Evolutionary conservation across 2,329 filamentous ascomycete genomes (phyloP).

Genomic region (Curvularia hawaiiensis): DNA sequence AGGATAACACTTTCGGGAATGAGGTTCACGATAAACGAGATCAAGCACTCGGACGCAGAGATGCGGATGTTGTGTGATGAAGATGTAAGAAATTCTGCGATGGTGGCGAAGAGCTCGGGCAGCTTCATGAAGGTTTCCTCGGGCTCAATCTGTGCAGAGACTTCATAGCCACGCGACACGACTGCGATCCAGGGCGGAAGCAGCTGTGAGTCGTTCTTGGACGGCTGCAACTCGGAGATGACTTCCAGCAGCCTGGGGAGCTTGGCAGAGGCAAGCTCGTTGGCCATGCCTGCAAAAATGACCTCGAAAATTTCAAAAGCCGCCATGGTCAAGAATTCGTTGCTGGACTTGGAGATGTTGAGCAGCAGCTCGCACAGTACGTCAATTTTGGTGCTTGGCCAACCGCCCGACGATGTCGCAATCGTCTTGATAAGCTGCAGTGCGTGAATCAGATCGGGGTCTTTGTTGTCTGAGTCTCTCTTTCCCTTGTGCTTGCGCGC

Average conservation of each 20-base stretch:
- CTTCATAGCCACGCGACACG: conserved; percentile 90
- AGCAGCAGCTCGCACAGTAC: conserved; percentile 86
- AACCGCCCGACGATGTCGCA: conserved; percentile 84
- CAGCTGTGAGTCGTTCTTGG: conserved; percentile 90
- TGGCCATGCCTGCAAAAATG: conserved; percentile 89
- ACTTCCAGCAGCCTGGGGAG: conserved; percentile 87
- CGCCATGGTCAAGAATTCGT: conserved; percentile 95
- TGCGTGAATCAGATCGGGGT: conserved; percentile 87
- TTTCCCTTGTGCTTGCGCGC: conserved; percentile 65
- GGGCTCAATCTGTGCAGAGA: conserved; percentile 84
- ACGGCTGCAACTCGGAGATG: conserved; percentile 88
- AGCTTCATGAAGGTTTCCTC: conserved; percentile 92
- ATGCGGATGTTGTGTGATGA: conserved; percentile 91
- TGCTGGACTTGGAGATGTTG: conserved; percentile 85
- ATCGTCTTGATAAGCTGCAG: conserved; percentile 91
- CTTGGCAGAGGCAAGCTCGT: conserved; percentile 86
- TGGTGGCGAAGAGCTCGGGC: conserved; percentile 80
- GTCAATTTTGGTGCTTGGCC: conserved; percentile 97
- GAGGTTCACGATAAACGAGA: conserved; percentile 91
- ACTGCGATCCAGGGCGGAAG: conserved; percentile 97
- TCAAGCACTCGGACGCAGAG: conserved; percentile 91
- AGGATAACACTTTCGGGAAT: conserved; percentile 81
- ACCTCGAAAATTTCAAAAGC: conserved; percentile 98
- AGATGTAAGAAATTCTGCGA: conserved; percentile 82
- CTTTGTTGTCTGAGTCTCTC: conserved; percentile 64